phyloP scores from a whole-genome alignment of 768 basidiomycete species.

The Cyclocybe cylindracea region DNA sequence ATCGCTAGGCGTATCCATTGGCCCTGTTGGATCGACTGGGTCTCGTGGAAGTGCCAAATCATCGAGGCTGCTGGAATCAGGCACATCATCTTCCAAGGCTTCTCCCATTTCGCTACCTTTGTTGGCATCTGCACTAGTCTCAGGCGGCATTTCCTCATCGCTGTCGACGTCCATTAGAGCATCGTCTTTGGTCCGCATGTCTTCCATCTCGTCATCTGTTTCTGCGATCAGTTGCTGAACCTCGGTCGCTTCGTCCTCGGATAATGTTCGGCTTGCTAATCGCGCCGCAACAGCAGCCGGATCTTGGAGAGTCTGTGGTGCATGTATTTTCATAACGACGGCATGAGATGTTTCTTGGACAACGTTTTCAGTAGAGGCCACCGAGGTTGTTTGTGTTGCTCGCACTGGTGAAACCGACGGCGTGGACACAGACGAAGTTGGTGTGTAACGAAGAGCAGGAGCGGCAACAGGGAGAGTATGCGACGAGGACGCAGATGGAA shows the following conservation, averaged over 20 bases:
- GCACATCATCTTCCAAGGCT: not conserved
- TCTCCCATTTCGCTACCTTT: conserved; percentile 1
- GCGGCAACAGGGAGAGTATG: not conserved
- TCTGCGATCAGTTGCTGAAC: conserved; percentile 2
- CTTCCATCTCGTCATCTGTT: not conserved
- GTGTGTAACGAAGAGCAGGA: not conserved
- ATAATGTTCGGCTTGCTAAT: not conserved
- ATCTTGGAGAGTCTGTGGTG: not conserved
- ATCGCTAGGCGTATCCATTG: not conserved
- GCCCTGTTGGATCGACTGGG: not conserved
- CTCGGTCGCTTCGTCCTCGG: conserved; percentile 9
- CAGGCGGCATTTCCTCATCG: too few species aligned
- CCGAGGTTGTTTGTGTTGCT: not conserved
- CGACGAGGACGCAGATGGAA: not conserved
- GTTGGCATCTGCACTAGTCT: not conserved
- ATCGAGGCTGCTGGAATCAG: not conserved
- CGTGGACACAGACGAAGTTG: not conserved
- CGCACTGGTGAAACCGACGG: not conserved
- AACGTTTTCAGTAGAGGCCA: not conserved
- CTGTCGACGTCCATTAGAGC: not conserved
- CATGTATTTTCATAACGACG: not conserved
- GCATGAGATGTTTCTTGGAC: not conserved
- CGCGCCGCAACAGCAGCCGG: not conserved
- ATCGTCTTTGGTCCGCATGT: not conserved
- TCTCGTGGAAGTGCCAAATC: not conserved